Conservation (phyloP, 345 rosid genomes). For the Populus simonii region DNA sequence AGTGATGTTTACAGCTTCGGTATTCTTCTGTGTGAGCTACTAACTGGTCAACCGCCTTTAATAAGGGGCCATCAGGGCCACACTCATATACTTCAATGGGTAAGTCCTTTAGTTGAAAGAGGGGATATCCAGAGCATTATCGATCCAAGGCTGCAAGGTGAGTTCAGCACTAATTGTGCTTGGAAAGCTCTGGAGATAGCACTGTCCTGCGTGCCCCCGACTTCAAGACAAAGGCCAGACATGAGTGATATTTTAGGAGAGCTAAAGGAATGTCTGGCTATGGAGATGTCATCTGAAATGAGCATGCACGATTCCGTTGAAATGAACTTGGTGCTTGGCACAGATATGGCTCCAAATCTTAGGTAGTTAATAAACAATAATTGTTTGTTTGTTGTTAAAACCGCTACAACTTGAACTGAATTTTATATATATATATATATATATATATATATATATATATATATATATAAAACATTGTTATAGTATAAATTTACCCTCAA, state of each 20-base stretch:
- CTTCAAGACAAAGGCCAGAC: conserved; percentile 3
- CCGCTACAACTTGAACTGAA: too few species aligned
- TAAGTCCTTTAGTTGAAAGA: background rate
- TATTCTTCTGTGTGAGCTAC: background rate
- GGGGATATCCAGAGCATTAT: background rate
- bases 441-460: too few species aligned
- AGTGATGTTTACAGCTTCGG: background rate
- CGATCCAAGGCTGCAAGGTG: too few species aligned
- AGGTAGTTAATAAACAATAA: background rate
- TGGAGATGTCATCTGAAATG: background rate
- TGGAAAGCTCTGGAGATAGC: conserved; percentile 14
- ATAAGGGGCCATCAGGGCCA: background rate
- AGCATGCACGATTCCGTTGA: background rate
- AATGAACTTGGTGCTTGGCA: background rate
- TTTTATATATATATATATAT: too few species aligned
- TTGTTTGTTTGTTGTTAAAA: too few species aligned
- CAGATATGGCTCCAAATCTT: background rate
- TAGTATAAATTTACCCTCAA: too few species aligned
- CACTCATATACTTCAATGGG: conserved; percentile 8
- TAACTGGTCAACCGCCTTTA: too few species aligned
- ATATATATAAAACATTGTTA: too few species aligned
- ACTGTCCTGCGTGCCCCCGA: background rate
- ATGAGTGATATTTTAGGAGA: conserved; percentile 1
- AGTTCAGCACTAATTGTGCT: background rate
- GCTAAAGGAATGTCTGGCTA: conserved; percentile 11